Percentiles rank a stretch among this genome's conserved stretches.
These are phyloP conservation scores for Raddia distichophylla DNA, from an alignment of 176 grass and related monocot species.

Conservation along the genomic window DNA sequence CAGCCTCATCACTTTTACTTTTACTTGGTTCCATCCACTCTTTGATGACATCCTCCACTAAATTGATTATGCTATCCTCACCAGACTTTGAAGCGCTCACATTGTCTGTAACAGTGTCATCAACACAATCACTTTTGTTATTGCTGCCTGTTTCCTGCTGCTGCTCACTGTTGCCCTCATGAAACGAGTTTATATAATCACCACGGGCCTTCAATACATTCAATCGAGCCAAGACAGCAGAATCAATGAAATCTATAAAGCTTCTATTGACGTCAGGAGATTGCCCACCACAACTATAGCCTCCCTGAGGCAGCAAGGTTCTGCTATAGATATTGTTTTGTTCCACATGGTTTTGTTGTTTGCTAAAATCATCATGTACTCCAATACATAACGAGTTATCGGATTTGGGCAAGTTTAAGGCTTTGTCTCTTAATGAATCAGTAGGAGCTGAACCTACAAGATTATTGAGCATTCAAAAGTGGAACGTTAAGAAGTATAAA, in stretches of 20 bases:
- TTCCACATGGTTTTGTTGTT: slow-evolving; percentile 39
- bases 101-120: slow-evolving; percentile 1
- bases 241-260: slow-evolving; percentile 1
- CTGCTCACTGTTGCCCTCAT: background rate
- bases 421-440: slow-evolving; percentile 17
- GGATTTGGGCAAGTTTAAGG: slow-evolving; percentile 18
- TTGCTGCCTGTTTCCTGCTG: slow-evolving; percentile 37
- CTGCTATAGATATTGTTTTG: background rate
- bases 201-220: slow-evolving; percentile 39
- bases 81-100: background rate
- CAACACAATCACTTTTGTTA: slow-evolving; percentile 18
- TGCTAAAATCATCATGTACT: slow-evolving; percentile 16
- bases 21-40: slow-evolving; percentile 22
- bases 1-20: slow-evolving; percentile 20
- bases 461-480: slow-evolving; percentile 14
- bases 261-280: slow-evolving; percentile 6
- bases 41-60: slow-evolving; percentile 16
- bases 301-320: slow-evolving; percentile 22
- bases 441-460: slow-evolving; percentile 4
- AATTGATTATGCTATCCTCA: slow-evolving; percentile 22
- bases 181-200: slow-evolving; percentile 27
- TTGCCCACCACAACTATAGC: background rate
- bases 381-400: slow-evolving; percentile 1
- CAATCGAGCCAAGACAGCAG: slow-evolving; percentile 47
- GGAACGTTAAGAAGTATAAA: background rate